A percentile compares a stretch with the other conserved stretches of the same genome.
Conservation (phyloP, 2,329 filamentous ascomycete genomes). For the Aspergillus glaucus region DNA sequence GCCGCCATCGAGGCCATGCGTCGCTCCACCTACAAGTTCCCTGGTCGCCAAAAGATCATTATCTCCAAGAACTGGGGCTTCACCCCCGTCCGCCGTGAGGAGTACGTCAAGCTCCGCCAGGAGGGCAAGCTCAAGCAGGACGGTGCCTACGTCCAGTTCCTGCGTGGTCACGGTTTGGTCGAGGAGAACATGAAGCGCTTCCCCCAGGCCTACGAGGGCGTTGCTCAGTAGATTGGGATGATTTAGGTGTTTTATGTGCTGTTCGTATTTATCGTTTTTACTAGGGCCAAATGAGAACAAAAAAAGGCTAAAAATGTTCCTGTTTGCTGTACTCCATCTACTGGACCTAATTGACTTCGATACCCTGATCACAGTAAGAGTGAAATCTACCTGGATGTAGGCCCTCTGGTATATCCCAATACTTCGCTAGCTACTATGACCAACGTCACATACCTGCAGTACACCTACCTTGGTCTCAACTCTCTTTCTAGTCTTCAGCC, state of each 20-base stretch:
- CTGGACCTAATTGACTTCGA: no score
- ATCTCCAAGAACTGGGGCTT: conserved; percentile 99
- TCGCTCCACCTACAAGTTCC: conserved; percentile 99
- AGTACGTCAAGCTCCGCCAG: conserved; percentile 94
- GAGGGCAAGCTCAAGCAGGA: conserved; percentile 91
- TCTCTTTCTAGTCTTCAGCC: no score
- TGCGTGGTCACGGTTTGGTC: conserved; percentile 84
- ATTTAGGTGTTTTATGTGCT: conserved; percentile 17
- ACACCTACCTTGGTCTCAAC: no score
- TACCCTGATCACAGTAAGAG: no score
- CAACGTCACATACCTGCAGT: no score
- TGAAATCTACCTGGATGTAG: no score
- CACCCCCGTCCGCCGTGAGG: conserved; percentile 94
- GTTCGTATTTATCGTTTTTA: conserved; percentile 15
- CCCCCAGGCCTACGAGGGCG: conserved; percentile 69
- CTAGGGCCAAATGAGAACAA: not conserved
- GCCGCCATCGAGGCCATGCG: conserved; percentile 97
- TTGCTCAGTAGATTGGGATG: conserved; percentile 34
- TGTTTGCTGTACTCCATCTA: not conserved
- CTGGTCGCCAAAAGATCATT: conserved; percentile 99
- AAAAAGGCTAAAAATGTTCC: not conserved
- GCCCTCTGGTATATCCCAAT: no score
- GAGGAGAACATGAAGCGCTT: conserved; percentile 86
- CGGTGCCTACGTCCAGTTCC: conserved; percentile 99
- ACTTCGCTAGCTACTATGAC: no score